phyloP scores from a whole-genome alignment of 352 stramenopile species.

The Plasmopara halstedii region DNA sequence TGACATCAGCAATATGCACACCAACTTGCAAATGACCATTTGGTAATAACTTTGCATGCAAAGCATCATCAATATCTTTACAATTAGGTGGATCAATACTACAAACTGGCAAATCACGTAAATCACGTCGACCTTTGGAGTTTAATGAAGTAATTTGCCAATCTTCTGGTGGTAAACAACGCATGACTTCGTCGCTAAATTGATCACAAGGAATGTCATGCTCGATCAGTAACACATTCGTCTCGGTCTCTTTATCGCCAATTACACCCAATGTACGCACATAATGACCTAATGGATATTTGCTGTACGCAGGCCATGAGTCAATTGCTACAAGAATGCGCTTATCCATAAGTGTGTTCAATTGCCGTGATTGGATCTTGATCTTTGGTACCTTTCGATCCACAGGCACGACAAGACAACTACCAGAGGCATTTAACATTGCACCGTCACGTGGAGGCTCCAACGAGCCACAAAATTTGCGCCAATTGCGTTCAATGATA shows the following conservation, averaged over 20 bases:
- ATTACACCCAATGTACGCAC: conserved; percentile 93
- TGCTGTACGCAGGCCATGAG: conserved; percentile 85
- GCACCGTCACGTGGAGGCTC: conserved; percentile 54
- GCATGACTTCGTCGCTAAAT: conserved; percentile 85
- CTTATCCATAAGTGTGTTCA: conserved; percentile 88
- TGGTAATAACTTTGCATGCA: conserved; percentile 89
- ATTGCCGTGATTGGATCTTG: conserved; percentile 89
- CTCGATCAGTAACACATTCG: conserved; percentile 93
- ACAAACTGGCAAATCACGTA: conserved; percentile 90
- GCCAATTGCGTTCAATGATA: conserved; percentile 91
- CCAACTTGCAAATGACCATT: conserved; percentile 93
- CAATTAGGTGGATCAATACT: conserved; percentile 87
- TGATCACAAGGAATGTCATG: conserved; percentile 92
- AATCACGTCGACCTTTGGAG: conserved; percentile 82
- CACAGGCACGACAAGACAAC: conserved; percentile 77
- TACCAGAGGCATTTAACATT: conserved; percentile 34
- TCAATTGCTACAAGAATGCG: conserved; percentile 93
- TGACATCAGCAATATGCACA: conserved; percentile 99
- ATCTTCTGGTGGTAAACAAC: conserved; percentile 88
- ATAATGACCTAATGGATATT: conserved; percentile 95
- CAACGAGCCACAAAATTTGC: conserved; percentile 91
- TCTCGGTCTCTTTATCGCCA: conserved; percentile 96
- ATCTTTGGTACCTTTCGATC: conserved; percentile 91
- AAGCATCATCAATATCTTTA: conserved; percentile 98
- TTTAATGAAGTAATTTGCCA: conserved; percentile 96